Percentiles rank a stretch among this genome's conserved stretches.
phyloP scores from a whole-genome alignment of 1,284 basidiomycete genomes.

The Sphagnurus paluster region DNA sequence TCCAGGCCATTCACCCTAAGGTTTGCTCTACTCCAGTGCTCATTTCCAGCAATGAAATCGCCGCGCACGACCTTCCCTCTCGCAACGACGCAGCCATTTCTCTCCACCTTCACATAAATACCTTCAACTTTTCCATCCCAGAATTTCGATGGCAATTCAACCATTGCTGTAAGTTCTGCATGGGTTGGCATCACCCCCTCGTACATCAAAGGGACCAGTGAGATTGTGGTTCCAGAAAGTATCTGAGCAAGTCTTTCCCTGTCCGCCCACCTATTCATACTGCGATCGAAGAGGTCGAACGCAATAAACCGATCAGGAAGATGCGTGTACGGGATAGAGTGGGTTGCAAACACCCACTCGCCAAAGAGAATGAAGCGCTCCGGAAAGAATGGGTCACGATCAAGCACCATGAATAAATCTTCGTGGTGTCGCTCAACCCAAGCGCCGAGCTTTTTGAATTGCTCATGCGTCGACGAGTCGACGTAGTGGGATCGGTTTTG shows the following conservation, averaged over 20 bases:
- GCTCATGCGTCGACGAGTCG: conserved; percentile 50
- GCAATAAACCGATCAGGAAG: conserved; percentile 58
- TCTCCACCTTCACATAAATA: conserved; percentile 59
- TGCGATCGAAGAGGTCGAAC: conserved; percentile 61
- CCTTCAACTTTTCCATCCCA: conserved; percentile 57
- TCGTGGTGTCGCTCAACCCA: conserved; percentile 52
- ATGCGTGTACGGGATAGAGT: conserved; percentile 55
- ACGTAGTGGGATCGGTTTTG: conserved; percentile 70
- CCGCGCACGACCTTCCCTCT: conserved; percentile 60
- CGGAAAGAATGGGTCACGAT: conserved; percentile 50
- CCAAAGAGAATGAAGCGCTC: conserved; percentile 62
- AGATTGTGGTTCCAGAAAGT: conserved; percentile 40
- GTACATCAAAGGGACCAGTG: conserved; percentile 44
- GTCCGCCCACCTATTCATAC: conserved; percentile 40
- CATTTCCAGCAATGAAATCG: conserved; percentile 65
- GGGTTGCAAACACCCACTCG: conserved; percentile 64
- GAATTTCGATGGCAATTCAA: conserved; percentile 44
- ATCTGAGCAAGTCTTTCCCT: conserved; percentile 35
- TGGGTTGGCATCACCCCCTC: conserved; percentile 41
- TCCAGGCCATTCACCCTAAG: conserved; percentile 42
- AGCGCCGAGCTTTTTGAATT: conserved; percentile 55
- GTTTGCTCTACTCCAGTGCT: conserved; percentile 56
- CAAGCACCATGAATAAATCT: conserved; percentile 44
- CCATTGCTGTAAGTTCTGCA: conserved; percentile 40
- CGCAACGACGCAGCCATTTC: conserved; percentile 36